Evolutionary conservation across 306 rosid species (phyloP), one percentile per base, ranked within the genome.

Genomic region (Abrus precatorius): DNA sequence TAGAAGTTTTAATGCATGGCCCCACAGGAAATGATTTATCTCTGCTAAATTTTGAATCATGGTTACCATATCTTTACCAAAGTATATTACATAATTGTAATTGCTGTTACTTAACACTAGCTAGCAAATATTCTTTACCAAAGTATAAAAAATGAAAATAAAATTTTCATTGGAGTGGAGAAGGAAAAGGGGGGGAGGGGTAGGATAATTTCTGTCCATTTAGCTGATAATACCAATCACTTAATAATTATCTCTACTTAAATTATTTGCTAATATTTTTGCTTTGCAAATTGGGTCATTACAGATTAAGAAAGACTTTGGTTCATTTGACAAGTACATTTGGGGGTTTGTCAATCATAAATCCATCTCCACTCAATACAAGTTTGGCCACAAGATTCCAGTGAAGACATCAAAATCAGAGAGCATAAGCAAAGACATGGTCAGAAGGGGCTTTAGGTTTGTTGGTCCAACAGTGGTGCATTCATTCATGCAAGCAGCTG

Each of bases 361-460:
- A 77, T 93, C 97, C 0, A 90, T 96, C 83, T 92, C 90, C 12
- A 92, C 96, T 12, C 97, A 93, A 38, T 90, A 93, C 93, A 96
- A 92, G 64, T 87, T 91, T 77, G 97, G 96, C 36, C 90, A 96
- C 84, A 96, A 88, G 83, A 89, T 93, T 11, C 99, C 98, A 76
- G 98, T 89, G 80, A 96, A 93, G 91, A 96, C 98, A 8, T 96
- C 99, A 77, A 96, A 95, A 88, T 95, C 99, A 47, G 99, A 95
- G 70, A 89, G 84, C 88, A 93, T 95, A 64, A 95, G 99, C 91
- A 95, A 92, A 77, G 97, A 95, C 88, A 90, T 95, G 99, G 87
- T 95, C 0, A 84, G 98, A n/a, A 88, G 98, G 64, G 97, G 98
- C 1, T 92, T 93, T 57, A 84, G 98, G 83, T 87, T 78, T 11